Percentiles rank a stretch among this genome's conserved stretches.
Evolutionary conservation across 1,139 yeast genomes (phyloP).

Genomic region (Saccharomyces uvarum): DNA sequence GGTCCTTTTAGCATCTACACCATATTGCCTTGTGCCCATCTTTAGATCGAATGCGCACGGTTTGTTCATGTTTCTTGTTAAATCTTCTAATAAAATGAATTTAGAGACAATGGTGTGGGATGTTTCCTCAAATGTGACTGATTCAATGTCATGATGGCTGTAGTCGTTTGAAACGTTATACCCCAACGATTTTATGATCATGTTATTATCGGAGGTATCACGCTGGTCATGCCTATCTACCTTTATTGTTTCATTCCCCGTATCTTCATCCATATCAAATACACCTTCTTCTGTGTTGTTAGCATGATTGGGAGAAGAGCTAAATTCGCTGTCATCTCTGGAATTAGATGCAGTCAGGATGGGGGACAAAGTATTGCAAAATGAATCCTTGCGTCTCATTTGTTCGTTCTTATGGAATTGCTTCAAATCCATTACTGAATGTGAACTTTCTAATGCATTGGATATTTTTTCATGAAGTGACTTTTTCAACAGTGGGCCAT

Average conservation of each 20-base stretch:
- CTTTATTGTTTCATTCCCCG: slow-evolving; percentile 24
- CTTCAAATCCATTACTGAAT: slow-evolving; percentile 27
- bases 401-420: slow-evolving; percentile 24
- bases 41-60: slow-evolving; percentile 93
- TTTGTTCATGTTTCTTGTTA: slow-evolving; percentile 69
- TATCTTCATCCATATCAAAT: slow-evolving; percentile 9
- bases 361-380: not conserved
- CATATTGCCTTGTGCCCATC: slow-evolving; percentile 98
- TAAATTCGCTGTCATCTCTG: not conserved
- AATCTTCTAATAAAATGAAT: slow-evolving; percentile 83
- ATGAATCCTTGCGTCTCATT: not conserved
- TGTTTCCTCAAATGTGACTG: slow-evolving; percentile 21
- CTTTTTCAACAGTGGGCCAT: slow-evolving; percentile 18
- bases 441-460: slow-evolving; percentile 23
- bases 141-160: slow-evolving; percentile 7
- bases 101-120: slow-evolving; percentile 36
- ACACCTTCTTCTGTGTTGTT: not conserved
- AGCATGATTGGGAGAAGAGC: slow-evolving; percentile 1
- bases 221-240: slow-evolving; percentile 8
- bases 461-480: slow-evolving; percentile 21
- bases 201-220: not conserved
- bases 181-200: not conserved
- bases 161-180: not conserved
- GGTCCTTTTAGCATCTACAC: slow-evolving; percentile 72
- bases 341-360: not conserved